Evolutionary conservation across 1,139 yeast species (phyloP).

Genomic region (Saccharomyces pastorianus): DNA sequence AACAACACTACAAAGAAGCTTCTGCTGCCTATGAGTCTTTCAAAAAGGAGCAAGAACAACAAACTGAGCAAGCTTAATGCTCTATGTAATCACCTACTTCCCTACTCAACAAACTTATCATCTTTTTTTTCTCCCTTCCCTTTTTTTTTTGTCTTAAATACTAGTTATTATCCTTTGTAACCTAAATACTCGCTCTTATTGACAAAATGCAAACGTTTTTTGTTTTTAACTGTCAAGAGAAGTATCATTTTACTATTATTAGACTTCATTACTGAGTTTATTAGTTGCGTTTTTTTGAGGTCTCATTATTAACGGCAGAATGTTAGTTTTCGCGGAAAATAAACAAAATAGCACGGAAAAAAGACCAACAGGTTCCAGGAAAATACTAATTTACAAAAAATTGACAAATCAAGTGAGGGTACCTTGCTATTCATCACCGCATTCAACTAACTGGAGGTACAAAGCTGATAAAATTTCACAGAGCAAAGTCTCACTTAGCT

Average conservation of each 20-base stretch:
- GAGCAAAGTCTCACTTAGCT: neutral
- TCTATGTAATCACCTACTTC: neutral
- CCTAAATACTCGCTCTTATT: neutral
- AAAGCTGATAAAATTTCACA: neutral
- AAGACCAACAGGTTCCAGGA: neutral
- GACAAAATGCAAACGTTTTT: neutral
- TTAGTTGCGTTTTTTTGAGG: neutral
- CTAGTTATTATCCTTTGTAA: neutral
- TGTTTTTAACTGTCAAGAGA: neutral
- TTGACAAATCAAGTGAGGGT: neutral
- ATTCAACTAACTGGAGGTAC: neutral
- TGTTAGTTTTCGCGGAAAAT: neutral
- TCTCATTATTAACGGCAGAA: neutral
- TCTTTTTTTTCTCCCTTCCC: neutral
- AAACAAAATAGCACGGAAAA: neutral
- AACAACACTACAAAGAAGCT: slow-evolving; percentile 91
- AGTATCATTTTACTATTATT: neutral
- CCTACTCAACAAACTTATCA: neutral
- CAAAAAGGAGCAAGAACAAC: slow-evolving; percentile 39
- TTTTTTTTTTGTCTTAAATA: neutral
- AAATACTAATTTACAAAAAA: neutral
- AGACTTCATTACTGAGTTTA: neutral
- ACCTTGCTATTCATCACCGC: neutral
- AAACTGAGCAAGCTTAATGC: slow-evolving; percentile 12
- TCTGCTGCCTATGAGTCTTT: slow-evolving; percentile 85